phyloP scores from a whole-genome alignment of 1,284 basidiomycete species.

The Ustilago sp. region DNA sequence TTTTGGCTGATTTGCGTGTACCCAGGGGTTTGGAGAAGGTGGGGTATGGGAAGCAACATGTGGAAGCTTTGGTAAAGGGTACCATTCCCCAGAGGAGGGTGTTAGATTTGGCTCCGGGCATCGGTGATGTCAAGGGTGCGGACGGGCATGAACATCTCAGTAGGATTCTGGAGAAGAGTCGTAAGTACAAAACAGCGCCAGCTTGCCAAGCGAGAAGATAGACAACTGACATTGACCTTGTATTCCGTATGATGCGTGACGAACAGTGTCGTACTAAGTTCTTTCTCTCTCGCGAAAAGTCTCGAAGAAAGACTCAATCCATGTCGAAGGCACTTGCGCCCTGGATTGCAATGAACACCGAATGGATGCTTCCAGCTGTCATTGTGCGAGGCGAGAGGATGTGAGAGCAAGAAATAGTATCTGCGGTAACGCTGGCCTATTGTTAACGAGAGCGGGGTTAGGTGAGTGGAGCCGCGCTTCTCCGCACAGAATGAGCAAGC shows the following conservation, averaged over 20 bases:
- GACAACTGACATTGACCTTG: not conserved
- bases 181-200: conserved; percentile 21
- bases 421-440: not conserved
- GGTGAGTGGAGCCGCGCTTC: conserved; percentile 5
- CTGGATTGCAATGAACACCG: too few relatives aligned
- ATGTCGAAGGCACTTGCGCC: too few relatives aligned
- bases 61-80: conserved; percentile 79
- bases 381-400: not conserved
- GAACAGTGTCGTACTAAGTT: conserved; percentile 20
- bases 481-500: not conserved
- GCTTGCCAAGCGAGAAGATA: too few relatives aligned
- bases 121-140: conserved; percentile 75
- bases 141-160: conserved; percentile 64
- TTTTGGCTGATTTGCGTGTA: conserved; percentile 86
- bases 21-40: conserved; percentile 88
- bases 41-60: conserved; percentile 76
- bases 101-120: conserved; percentile 72
- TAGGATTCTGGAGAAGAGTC: conserved; percentile 59
- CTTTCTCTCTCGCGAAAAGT: too few relatives aligned
- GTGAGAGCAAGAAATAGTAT: not conserved
- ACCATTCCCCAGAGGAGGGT: conserved; percentile 88
- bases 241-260: not conserved
- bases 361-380: too few relatives aligned
- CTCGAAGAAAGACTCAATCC: too few relatives aligned
- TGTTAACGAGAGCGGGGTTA: not conserved